phyloP scores from a whole-genome alignment of 2,329 filamentous ascomycete species.

The Diaporthe vaccinii region DNA sequence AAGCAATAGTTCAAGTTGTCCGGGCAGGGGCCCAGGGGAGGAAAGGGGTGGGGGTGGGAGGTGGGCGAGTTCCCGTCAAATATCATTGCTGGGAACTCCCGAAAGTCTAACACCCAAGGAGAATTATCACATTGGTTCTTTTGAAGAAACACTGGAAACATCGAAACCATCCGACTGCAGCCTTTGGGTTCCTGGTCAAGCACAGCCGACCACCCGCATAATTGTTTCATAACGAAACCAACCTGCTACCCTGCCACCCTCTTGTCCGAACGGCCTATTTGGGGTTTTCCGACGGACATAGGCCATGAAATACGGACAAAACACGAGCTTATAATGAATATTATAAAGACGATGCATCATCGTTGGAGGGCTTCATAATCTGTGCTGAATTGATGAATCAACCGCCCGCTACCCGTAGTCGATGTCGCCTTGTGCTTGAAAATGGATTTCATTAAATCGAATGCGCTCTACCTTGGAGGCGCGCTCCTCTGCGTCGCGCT shows the following conservation, averaged over 20 bases:
- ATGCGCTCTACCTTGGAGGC: conserved; percentile 15
- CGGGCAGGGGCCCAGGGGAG: not conserved
- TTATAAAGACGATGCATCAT: conserved; percentile 5
- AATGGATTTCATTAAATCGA: conserved; percentile 16
- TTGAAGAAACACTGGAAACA: not conserved
- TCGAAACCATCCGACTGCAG: not conserved
- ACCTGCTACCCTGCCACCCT: conserved; percentile 20
- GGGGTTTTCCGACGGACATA: conserved; percentile 24
- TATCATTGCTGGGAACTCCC: not conserved
- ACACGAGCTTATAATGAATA: not conserved
- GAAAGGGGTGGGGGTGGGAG: no score
- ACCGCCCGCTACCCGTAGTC: not conserved
- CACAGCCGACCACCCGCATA: conserved; percentile 3
- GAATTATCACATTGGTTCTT: not conserved
- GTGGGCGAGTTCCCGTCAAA: not conserved
- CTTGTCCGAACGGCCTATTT: conserved; percentile 23
- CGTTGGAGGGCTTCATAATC: not conserved
- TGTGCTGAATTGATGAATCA: not conserved
- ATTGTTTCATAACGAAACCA: conserved; percentile 28
- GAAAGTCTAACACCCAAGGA: not conserved
- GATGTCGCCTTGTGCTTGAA: not conserved
- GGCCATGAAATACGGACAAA: not conserved
- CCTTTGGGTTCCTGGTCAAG: not conserved
- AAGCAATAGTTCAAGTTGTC: not conserved
- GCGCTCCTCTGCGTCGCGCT: conserved; percentile 1